Evolutionary conservation across 345 rosid genomes (phyloP).

Genomic region (Litchi chinensis): DNA sequence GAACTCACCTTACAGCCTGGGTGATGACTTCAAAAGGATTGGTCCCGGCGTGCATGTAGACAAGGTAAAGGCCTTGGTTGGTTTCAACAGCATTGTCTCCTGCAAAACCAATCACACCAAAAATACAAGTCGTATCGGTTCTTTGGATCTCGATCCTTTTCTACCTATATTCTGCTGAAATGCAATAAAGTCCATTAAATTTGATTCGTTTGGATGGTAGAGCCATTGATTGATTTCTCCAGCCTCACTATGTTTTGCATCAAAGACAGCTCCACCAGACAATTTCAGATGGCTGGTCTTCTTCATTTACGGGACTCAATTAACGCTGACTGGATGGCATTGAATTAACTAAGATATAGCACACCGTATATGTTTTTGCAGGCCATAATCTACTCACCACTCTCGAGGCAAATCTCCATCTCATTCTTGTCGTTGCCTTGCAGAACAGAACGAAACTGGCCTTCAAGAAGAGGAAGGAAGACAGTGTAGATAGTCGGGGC

Average conservation of each 20-base stretch:
- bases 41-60: conserved; percentile 93
- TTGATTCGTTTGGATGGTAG: conserved; percentile 31
- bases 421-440: conserved; percentile 89
- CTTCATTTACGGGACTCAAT: conserved; percentile 27
- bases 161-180: conserved; percentile 35
- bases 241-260: conserved; percentile 29
- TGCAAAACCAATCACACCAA: conserved; percentile 56
- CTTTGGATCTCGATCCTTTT: conserved; percentile 35
- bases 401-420: conserved; percentile 92
- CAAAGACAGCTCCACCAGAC: conserved; percentile 37
- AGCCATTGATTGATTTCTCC: conserved; percentile 35
- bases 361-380: conserved; percentile 28
- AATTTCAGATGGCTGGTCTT: conserved; percentile 21
- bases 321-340: conserved; percentile 23
- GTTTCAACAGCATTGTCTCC: conserved; percentile 93
- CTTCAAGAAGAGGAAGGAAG: conserved; percentile 94
- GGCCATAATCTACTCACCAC: conserved; percentile 72
- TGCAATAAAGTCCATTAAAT: conserved; percentile 32
- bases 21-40: conserved; percentile 94
- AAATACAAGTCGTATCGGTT: conserved; percentile 38
- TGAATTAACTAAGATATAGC: conserved; percentile 23
- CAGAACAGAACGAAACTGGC: conserved; percentile 89
- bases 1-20: conserved; percentile 83
- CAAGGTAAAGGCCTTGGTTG: conserved; percentile 77
- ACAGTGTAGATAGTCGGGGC: conserved; percentile 71